Evolutionary conservation across 2,329 filamentous ascomycete species (phyloP).

Genomic region (Furcasterigmium sp.): DNA sequence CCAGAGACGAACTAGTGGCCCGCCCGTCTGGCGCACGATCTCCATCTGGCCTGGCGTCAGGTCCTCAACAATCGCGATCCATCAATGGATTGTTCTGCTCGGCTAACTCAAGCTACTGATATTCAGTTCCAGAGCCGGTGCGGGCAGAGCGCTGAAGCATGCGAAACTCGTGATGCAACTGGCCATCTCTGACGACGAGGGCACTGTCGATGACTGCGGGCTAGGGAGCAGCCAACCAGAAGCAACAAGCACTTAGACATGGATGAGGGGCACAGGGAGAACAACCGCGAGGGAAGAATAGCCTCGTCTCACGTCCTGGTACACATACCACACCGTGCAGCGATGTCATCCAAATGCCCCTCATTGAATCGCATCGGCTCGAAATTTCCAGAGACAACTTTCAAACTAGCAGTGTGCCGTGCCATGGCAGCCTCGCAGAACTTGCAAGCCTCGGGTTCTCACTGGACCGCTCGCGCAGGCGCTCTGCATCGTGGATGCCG

Average conservation of each 20-base stretch:
- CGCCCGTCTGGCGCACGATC: background rate
- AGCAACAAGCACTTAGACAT: background rate
- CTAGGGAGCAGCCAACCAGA: background rate
- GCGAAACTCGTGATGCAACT: background rate
- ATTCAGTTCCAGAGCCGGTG: too few species aligned
- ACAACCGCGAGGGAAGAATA: background rate
- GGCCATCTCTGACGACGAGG: background rate
- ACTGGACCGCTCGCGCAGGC: slow-evolving; percentile 5
- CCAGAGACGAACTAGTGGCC: background rate
- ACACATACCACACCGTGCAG: slow-evolving; percentile 9
- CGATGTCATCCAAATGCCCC: background rate
- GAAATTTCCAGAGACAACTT: background rate
- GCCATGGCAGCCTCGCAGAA: slow-evolving; percentile 3
- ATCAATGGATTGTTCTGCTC: too few species aligned
- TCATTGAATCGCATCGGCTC: background rate
- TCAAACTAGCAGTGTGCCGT: background rate
- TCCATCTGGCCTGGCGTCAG: background rate
- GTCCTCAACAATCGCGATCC: too few species aligned
- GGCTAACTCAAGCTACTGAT: too few species aligned
- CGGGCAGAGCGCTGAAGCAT: too few species aligned
- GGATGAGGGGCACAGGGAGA: background rate
- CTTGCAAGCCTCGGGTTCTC: slow-evolving; percentile 2
- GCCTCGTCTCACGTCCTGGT: background rate
- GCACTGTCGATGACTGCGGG: too few species aligned
- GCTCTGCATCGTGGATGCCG: slow-evolving; percentile 3